These are phyloP conservation scores for Tillandsia fasciculata DNA, from an alignment of 176 grass and related monocot genomes.

Conservation along the genomic window DNA sequence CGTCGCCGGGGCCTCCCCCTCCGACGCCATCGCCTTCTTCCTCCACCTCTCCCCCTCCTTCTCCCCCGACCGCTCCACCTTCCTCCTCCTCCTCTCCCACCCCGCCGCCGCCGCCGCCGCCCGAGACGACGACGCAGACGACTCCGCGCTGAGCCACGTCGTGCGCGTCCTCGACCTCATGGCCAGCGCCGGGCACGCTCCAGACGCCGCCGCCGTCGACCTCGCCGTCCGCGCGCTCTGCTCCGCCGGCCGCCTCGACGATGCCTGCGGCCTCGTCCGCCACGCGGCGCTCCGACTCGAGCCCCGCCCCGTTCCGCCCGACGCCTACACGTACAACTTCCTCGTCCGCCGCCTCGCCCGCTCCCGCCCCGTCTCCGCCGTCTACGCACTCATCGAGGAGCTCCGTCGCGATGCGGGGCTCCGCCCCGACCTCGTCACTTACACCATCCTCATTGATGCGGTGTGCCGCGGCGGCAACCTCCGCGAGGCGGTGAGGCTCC, in stretches of 20 bases:
- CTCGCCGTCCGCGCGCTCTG: slow-evolving; percentile 36
- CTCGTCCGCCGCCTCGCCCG: slow-evolving; percentile 58
- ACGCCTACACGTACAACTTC: slow-evolving; percentile 43
- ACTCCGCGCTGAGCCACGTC: slow-evolving; percentile 1
- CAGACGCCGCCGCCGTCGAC: slow-evolving; percentile 32
- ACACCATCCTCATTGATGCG: slow-evolving; percentile 53
- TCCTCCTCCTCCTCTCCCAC: slow-evolving; percentile 34
- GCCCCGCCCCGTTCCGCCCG: slow-evolving; percentile 14
- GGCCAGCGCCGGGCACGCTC: slow-evolving; percentile 15
- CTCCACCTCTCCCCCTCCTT: slow-evolving; percentile 22
- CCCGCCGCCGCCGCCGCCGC: slow-evolving; percentile 18
- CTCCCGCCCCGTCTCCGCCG: slow-evolving; percentile 43
- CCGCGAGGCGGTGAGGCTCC: slow-evolving; percentile 54
- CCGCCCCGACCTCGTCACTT: slow-evolving; percentile 37
- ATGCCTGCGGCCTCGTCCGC: slow-evolving; percentile 33
- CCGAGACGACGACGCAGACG: slow-evolving; percentile 6
- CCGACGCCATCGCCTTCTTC: slow-evolving; percentile 26
- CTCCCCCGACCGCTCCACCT: slow-evolving; percentile 20
- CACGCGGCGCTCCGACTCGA: slow-evolving; percentile 8
- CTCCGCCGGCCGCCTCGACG: slow-evolving; percentile 27
- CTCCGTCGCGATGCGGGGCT: slow-evolving; percentile 23
- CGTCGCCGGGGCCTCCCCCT: slow-evolving; percentile 26
- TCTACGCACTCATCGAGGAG: slow-evolving; percentile 39
- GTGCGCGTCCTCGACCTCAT: slow-evolving; percentile 25
- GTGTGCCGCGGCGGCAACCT: slow-evolving; percentile 42